These are phyloP conservation scores for Parachlorella kessleri DNA, from an alignment of 139 green algal genomes.

Conservation along the genomic window DNA sequence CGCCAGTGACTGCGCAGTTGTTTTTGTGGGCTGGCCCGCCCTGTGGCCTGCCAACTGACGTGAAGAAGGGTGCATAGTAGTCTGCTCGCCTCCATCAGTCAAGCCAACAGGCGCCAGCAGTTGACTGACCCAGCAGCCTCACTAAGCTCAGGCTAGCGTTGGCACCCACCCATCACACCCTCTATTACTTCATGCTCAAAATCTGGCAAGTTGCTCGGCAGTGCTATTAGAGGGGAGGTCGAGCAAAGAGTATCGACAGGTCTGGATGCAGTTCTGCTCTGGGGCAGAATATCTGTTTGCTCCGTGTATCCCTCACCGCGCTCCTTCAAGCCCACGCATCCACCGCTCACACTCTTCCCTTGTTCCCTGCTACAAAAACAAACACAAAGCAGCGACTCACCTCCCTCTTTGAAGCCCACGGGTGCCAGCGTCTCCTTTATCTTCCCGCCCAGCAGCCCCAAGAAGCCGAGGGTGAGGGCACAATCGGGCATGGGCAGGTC, in stretches of 20 bases:
- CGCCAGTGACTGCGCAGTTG: no score
- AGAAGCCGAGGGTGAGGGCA: not conserved
- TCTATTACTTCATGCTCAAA: not conserved
- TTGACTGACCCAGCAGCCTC: no score
- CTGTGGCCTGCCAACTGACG: no score
- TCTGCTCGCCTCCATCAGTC: not conserved
- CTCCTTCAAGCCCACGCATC: not conserved
- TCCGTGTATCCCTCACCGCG: not conserved
- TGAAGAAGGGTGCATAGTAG: not conserved
- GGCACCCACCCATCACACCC: not conserved
- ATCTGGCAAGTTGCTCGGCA: not conserved
- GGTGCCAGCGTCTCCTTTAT: not conserved
- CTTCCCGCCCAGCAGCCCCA: conserved; percentile 6
- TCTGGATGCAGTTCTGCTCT: not conserved
- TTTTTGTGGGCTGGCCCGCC: no score
- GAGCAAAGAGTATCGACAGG: not conserved
- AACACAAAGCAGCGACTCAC: no score
- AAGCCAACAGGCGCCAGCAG: not conserved
- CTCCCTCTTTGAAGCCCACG: not conserved
- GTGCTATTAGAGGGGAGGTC: not conserved
- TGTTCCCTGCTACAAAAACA: not conserved
- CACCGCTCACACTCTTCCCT: not conserved
- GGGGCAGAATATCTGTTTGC: not conserved
- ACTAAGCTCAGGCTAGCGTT: not conserved
- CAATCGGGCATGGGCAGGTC: conserved; percentile 14